Percentiles rank a stretch among this genome's conserved stretches.
Conservation (phyloP, 176 grass and related monocot species). For the Zoysia japonica region DNA sequence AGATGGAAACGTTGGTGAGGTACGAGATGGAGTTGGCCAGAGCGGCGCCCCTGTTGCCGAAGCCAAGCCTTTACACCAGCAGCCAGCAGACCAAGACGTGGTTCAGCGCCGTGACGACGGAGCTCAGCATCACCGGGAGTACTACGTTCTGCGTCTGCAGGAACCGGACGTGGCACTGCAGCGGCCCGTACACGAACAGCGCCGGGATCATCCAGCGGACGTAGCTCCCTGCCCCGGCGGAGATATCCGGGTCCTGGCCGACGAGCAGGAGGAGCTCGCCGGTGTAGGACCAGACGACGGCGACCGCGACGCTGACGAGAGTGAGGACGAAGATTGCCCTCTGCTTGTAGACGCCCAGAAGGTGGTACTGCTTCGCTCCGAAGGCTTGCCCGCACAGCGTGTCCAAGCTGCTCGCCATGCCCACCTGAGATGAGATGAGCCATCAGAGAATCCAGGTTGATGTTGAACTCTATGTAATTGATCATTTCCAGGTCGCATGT, state of each 20-base stretch:
- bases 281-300: conserved; percentile 54
- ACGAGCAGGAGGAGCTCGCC: conserved; percentile 65
- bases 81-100: conserved; percentile 79
- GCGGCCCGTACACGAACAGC: conserved; percentile 57
- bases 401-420: conserved; percentile 59
- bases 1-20: conserved; percentile 46
- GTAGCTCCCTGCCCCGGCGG: conserved; percentile 60
- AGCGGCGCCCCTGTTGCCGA: conserved; percentile 74
- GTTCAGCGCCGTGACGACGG: conserved; percentile 48
- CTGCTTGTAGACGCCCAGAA: conserved; percentile 76
- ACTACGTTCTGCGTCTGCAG: conserved; percentile 79
- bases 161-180: conserved; percentile 61
- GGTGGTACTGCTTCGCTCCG: conserved; percentile 64
- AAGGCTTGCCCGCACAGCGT: conserved; percentile 73
- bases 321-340: conserved; percentile 68
- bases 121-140: conserved; percentile 67
- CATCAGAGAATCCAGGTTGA: neutral
- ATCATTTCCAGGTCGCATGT: neutral
- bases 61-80: conserved; percentile 61
- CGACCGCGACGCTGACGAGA: conserved; percentile 51
- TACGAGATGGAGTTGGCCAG: conserved; percentile 53
- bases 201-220: conserved; percentile 74
- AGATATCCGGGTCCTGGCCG: conserved; percentile 67
- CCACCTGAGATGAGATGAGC: conserved; percentile 26
- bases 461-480: neutral